Base-by-base conservation (phyloP, 164 flowering plant species). In the Stephania cephalantha region DNA sequence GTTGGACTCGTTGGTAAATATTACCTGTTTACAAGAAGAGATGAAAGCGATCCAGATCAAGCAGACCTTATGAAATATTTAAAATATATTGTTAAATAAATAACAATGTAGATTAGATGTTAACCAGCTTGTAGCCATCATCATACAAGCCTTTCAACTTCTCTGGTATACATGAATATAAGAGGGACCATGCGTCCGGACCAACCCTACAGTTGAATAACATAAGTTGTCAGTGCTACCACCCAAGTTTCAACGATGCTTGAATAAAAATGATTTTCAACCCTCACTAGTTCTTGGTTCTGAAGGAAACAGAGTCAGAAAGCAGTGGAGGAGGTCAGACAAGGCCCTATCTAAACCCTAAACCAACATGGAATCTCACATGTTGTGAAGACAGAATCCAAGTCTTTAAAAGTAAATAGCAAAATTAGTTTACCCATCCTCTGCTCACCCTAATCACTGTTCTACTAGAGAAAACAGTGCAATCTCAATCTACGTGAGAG, bases 101-200 rank as follows among this genome's bases (percentile, higher is more conserved):
- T 35, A 69, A 35, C 7, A 9, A 69, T 18, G 63, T 46, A 44
- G 31, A 69, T 69, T 70, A 73, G 50, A 44, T 55, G 79, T 82
- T 75, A 46, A 92, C 99, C 93, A 95, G 92, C 83, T 95, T 95
- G 83, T 86, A 95, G 83, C 97, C 99, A 82, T 91, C 91, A 75
- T 83, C 82, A 63, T 91, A 87, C 78, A 95, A 85, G 61, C 78
- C 85, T 72, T 88, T 92, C 78, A 93, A 86, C 85, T 90, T 95
- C 73, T 86, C 90, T 70, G 98, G 96, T 76, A 93, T 89, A 30
- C 95, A 90, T 72, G 88, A 87, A 82, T 86, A 90, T 88, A 93
- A 84, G 50, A 95, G 96, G 68, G 96, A 90, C 99, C 99, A 95
- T 58, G 97, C 98, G 88, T 90, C 91, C 69, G 98, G 79, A 79